Conservation (phyloP, 805 yeast genomes). For the Saccharomycopsis fermentans region DNA sequence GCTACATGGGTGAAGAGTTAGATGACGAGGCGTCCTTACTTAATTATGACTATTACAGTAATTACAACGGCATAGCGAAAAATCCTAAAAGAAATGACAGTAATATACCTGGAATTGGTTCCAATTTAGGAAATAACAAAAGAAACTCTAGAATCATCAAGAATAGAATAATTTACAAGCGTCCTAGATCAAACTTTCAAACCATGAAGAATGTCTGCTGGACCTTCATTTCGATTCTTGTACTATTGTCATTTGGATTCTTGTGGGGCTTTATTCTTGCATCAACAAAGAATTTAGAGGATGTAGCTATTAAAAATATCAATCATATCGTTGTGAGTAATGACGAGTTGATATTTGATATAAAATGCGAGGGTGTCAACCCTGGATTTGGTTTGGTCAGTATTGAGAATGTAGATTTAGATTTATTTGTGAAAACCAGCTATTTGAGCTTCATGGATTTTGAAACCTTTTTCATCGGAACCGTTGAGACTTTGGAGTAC, state of each 20-base stretch:
- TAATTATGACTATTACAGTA: slow-evolving; percentile 15
- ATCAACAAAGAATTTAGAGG: slow-evolving; percentile 71
- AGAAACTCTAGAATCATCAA: slow-evolving; percentile 8
- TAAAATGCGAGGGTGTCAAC: slow-evolving; percentile 70
- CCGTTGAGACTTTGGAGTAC: slow-evolving; percentile 53
- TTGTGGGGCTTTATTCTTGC: slow-evolving; percentile 78
- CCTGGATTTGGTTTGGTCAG: slow-evolving; percentile 73
- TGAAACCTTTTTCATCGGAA: slow-evolving; percentile 71
- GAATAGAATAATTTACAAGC: neutral
- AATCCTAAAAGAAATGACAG: slow-evolving; percentile 10
- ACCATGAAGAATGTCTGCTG: slow-evolving; percentile 25
- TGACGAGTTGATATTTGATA: slow-evolving; percentile 75
- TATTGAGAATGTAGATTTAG: slow-evolving; percentile 60
- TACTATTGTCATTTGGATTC: slow-evolving; percentile 63
- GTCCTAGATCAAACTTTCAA: slow-evolving; percentile 5
- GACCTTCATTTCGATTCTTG: slow-evolving; percentile 30
- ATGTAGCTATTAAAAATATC: slow-evolving; percentile 50
- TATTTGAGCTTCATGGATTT: slow-evolving; percentile 19
- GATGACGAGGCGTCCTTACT: slow-evolving; percentile 17
- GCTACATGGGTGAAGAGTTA: slow-evolving; percentile 22
- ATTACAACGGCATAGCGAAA: neutral
- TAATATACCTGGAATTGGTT: slow-evolving; percentile 3
- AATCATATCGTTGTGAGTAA: slow-evolving; percentile 67
- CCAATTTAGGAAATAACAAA: slow-evolving; percentile 1
- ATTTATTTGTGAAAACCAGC: slow-evolving; percentile 67